These are phyloP conservation scores for Metschnikowia lunata DNA, from an alignment of 805 yeast species.

Conservation along the genomic window DNA sequence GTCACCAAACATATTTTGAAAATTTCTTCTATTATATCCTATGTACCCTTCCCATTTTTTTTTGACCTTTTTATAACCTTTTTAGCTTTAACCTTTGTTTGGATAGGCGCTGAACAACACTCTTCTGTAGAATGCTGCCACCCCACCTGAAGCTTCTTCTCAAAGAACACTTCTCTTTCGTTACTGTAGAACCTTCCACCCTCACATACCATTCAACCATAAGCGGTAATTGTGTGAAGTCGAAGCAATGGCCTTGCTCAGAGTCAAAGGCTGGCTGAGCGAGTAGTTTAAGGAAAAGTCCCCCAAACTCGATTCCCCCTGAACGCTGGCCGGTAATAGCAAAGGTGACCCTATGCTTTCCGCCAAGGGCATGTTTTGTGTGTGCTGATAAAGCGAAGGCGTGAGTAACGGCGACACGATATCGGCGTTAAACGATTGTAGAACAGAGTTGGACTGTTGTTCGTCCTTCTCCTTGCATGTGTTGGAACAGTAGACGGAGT, in stretches of 20 bases:
- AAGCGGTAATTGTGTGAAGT: constrained; percentile 38
- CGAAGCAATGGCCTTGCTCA: constrained; percentile 18
- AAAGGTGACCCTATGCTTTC: constrained; percentile 22
- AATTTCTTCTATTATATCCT: constrained; percentile 3
- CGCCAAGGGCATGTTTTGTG: constrained; percentile 10
- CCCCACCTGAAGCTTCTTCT: too few species aligned
- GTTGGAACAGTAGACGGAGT: constrained; percentile 24
- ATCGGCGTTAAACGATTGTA: constrained; percentile 17
- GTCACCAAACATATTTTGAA: not conserved
- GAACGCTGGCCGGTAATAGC: constrained; percentile 18
- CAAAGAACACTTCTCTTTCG: not conserved
- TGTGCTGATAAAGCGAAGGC: constrained; percentile 29
- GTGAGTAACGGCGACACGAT: constrained; percentile 38
- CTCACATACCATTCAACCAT: constrained; percentile 31
- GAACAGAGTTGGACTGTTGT: constrained; percentile 16
- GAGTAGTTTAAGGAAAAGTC: constrained; percentile 35
- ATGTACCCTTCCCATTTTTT: constrained; percentile 3
- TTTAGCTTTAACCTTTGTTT: too few species aligned
- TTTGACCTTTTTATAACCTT: constrained; percentile 1
- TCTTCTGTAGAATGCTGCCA: too few species aligned
- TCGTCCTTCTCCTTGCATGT: constrained; percentile 34
- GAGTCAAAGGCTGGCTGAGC: constrained; percentile 18
- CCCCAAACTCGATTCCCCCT: constrained; percentile 19
- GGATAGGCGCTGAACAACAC: too few species aligned
- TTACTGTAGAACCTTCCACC: not conserved